Evolutionary conservation across 805 yeast species (phyloP).

Genomic region (Kodamaea jinghongensis): DNA sequence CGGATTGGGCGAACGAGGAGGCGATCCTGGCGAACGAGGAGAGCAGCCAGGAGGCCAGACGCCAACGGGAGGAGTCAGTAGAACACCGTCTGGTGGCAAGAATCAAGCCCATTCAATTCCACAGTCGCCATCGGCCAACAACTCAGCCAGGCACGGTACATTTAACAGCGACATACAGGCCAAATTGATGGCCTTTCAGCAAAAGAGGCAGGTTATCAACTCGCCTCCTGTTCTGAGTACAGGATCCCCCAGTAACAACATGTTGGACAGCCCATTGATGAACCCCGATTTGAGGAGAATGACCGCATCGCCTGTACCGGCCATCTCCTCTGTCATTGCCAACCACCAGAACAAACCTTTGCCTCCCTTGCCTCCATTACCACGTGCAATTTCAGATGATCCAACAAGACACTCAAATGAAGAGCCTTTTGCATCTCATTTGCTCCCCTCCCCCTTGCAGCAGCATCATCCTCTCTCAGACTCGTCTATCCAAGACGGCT

Average conservation of each 20-base stretch:
- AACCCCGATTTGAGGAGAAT: neutral
- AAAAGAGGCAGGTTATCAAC: constrained; percentile 48
- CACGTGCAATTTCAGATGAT: constrained; percentile 1
- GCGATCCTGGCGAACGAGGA: too few species aligned
- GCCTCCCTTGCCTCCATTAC: constrained; percentile 24
- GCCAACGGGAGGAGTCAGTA: neutral
- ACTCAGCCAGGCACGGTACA: constrained; percentile 8
- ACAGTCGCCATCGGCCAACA: neutral
- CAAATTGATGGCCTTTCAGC: constrained; percentile 81
- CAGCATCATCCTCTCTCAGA: neutral
- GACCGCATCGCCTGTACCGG: neutral
- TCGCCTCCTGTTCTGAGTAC: constrained; percentile 14
- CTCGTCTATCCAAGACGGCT: neutral
- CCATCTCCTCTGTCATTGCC: neutral
- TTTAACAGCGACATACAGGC: constrained; percentile 74
- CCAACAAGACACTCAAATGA: neutral
- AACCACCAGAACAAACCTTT: constrained; percentile 18
- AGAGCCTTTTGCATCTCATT: constrained; percentile 2
- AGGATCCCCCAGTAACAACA: constrained; percentile 6
- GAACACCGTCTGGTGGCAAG: constrained; percentile 5
- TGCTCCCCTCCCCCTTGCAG: constrained; percentile 7
- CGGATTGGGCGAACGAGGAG: too few species aligned
- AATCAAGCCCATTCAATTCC: neutral
- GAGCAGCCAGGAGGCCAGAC: constrained; percentile 1
- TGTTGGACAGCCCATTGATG: neutral